Base-by-base conservation (phyloP, 306 rosid species). In the Gleditsia sinensis region DNA sequence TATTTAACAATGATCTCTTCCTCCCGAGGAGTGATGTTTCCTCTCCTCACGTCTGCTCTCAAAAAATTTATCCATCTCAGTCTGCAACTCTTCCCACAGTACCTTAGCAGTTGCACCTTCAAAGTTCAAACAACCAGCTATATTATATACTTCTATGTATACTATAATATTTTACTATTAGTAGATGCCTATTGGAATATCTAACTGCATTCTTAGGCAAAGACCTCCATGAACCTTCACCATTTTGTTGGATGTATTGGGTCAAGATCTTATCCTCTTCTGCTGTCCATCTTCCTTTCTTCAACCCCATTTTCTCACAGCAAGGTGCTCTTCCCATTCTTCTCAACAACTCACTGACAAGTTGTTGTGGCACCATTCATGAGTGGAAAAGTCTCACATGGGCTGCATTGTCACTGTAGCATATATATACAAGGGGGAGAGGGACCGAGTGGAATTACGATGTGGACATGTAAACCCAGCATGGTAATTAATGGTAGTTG, bases 71-170 rank as follows among this genome's bases (percentile, higher is more conserved):
- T 93, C 98, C 98, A 93, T 74, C 98, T 89, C 65, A 93, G 81
- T 82, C 98, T 89, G 57, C 98, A 90, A 74, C 98, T 90, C 82
- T 90, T 90, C 48, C 96, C 96, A 71, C 93, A n/a, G n/a, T n/a
- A 88, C 84, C 96, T 86, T 9, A 77, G 73, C 87, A 90, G 76
- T 36, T n/a, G n/a, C n/a, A 3, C 93, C 93, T 88, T 68, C 75
- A 75, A 32, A 70, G 54, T 5, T 25, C 43, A 21, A 54, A 39
- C n/a, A 33, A 34, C 39, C 1, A 10, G 32, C 4, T 1, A 28
- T 28, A 28, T 4, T 4, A 4, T 1, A 28, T 2, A 28, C 4
- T 2, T 4, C 32, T 28, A 2, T 28, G 4, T 2, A 28, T 2
- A 2, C 4, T 2, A 28, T 4, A 4, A 28, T 2, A 4, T 2